Percentiles rank a stretch among this genome's conserved stretches.
Evolutionary conservation across 208 protist species (phyloP).

Genomic region (Trypanosoma rangeli): DNA sequence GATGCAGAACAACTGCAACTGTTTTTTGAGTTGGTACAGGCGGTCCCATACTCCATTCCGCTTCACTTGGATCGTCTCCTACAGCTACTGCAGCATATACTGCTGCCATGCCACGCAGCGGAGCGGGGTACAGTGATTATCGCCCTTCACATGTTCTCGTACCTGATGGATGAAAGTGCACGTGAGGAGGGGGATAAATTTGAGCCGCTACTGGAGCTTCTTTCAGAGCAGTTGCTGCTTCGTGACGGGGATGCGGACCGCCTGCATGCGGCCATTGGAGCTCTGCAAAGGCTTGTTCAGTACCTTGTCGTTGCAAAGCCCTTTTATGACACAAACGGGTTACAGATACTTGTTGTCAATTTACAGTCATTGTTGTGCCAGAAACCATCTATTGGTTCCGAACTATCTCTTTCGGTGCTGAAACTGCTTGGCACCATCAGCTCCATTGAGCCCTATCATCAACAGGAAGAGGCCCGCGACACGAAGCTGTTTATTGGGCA

Average conservation of each 20-base stretch:
- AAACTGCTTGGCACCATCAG: constrained; percentile 79
- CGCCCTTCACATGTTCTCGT: constrained; percentile 58
- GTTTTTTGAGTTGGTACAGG: constrained; percentile 38
- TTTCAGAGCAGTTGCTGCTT: constrained; percentile 57
- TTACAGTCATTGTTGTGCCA: constrained; percentile 76
- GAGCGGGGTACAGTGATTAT: constrained; percentile 52
- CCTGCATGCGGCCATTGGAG: constrained; percentile 48
- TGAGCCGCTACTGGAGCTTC: constrained; percentile 58
- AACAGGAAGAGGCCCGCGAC: constrained; percentile 22
- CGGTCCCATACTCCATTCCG: constrained; percentile 38
- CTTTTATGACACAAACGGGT: constrained; percentile 22
- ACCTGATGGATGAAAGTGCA: constrained; percentile 71
- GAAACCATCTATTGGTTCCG: constrained; percentile 64
- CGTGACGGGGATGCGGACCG: constrained; percentile 58
- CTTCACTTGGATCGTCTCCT: constrained; percentile 49
- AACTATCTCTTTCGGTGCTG: constrained; percentile 68
- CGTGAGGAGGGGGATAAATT: constrained; percentile 59
- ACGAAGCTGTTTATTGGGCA: constrained; percentile 4
- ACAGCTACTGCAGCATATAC: constrained; percentile 35
- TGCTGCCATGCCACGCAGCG: constrained; percentile 33
- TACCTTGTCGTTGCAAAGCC: constrained; percentile 33
- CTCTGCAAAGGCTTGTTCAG: constrained; percentile 72
- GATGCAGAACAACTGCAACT: constrained; percentile 30
- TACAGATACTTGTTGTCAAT: constrained; percentile 45
- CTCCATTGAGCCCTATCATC: constrained; percentile 54